A percentile compares a stretch with the other conserved stretches of the same genome.
Conservation (phyloP, 805 yeast species). For the Hanseniaspora hatyaiensis region DNA sequence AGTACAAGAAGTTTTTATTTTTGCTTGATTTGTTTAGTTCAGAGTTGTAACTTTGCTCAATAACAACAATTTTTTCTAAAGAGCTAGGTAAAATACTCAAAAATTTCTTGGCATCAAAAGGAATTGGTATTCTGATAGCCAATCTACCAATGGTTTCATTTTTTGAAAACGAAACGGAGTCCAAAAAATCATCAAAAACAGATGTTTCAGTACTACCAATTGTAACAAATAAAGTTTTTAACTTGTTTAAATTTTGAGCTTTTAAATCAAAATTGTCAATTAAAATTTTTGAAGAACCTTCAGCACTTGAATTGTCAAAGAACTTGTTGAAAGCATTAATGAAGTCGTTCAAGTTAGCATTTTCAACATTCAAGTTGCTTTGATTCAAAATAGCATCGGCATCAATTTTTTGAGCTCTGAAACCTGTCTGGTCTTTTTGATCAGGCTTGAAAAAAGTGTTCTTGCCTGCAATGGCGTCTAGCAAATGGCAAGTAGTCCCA, state of each 20-base stretch:
- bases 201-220: slow-evolving; percentile 62
- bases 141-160: slow-evolving; percentile 46
- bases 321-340: slow-evolving; percentile 17
- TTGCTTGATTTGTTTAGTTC: slow-evolving; percentile 4
- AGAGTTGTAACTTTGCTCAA: slow-evolving; percentile 40
- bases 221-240: slow-evolving; percentile 69
- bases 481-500: slow-evolving; percentile 52
- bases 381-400: slow-evolving; percentile 17
- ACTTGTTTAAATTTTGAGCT: slow-evolving; percentile 39
- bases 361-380: slow-evolving; percentile 20
- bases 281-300: neutral
- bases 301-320: neutral
- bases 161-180: slow-evolving; percentile 26
- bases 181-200: slow-evolving; percentile 34
- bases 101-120: slow-evolving; percentile 59
- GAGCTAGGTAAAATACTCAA: slow-evolving; percentile 46
- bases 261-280: slow-evolving; percentile 14
- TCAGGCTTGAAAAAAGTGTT: slow-evolving; percentile 9
- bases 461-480: slow-evolving; percentile 55
- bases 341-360: slow-evolving; percentile 17
- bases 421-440: slow-evolving; percentile 7
- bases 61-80: slow-evolving; percentile 49
- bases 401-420: neutral
- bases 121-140: slow-evolving; percentile 65
- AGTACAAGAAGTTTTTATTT: slow-evolving; percentile 16